These are phyloP conservation scores for Neltuma alba DNA, from an alignment of 306 rosid genomes.

Conservation along the genomic window DNA sequence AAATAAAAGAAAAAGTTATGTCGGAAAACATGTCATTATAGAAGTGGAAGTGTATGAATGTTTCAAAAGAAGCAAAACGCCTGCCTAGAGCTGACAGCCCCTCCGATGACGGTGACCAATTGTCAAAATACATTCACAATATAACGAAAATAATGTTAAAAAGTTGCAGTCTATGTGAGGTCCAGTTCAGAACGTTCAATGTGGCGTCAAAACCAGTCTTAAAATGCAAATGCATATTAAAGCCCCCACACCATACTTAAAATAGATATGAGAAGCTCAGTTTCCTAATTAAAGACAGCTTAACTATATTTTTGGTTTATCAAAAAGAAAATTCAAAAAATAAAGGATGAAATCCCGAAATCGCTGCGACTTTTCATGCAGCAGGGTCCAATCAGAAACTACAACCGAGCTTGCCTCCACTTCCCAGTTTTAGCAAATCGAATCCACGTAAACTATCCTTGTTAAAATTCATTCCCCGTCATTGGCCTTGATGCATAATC, in stretches of 20 bases:
- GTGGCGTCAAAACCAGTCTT: slow-evolving; percentile 1
- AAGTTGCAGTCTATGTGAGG: background rate
- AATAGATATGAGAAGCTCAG: slow-evolving; percentile 24
- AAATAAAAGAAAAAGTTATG: background rate
- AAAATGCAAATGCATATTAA: slow-evolving; percentile 8
- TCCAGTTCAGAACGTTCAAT: slow-evolving; percentile 7
- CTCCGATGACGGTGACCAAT: background rate
- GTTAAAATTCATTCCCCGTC: slow-evolving; percentile 12
- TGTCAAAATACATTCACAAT: slow-evolving; percentile 9
- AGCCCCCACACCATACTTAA: slow-evolving; percentile 29
- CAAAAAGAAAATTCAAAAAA: background rate
- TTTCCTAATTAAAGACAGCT: slow-evolving; percentile 27
- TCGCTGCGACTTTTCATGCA: background rate
- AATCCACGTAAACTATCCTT: background rate
- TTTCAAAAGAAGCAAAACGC: slow-evolving; percentile 17
- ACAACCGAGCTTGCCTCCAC: slow-evolving; percentile 1
- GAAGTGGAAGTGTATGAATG: background rate
- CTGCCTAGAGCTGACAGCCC: background rate
- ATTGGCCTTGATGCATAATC: background rate
- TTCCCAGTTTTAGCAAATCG: slow-evolving; percentile 19
- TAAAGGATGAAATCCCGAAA: background rate
- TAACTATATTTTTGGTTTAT: background rate
- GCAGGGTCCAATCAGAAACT: background rate
- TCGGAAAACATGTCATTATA: background rate
- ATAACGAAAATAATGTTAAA: background rate